Conservation (phyloP, 768 basidiomycete species). For the Mycena vitilis region DNA sequence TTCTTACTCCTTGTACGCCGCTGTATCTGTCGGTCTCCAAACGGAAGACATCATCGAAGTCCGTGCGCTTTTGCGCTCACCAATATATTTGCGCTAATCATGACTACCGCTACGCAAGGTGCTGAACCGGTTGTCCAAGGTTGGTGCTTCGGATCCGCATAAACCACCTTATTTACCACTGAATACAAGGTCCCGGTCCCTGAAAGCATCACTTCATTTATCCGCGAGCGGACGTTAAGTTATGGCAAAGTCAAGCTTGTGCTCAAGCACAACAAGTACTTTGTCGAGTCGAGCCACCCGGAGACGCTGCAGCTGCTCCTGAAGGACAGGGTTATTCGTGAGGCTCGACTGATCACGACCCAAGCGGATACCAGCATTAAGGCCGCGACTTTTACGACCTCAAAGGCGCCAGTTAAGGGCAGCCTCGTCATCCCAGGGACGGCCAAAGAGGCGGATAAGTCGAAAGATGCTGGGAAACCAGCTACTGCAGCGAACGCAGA, state of each 20-base stretch:
- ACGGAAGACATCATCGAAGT: slow-evolving; percentile 99
- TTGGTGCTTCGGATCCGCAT: slow-evolving; percentile 40
- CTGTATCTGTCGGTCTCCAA: slow-evolving; percentile 97
- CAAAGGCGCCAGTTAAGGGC: slow-evolving; percentile 85
- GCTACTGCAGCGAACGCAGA: slow-evolving; percentile 56
- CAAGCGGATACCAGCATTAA: slow-evolving; percentile 81
- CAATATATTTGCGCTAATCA: slow-evolving; percentile 43
- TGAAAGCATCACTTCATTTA: slow-evolving; percentile 84
- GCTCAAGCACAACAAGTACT: slow-evolving; percentile 97
- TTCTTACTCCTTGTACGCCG: slow-evolving; percentile 97
- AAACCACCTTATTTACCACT: slow-evolving; percentile 18
- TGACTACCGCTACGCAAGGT: slow-evolving; percentile 59
- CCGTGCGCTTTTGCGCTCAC: slow-evolving; percentile 48
- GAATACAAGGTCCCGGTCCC: slow-evolving; percentile 87
- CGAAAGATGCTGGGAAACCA: slow-evolving; percentile 62
- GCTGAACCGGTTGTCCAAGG: slow-evolving; percentile 85
- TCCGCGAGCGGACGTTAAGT: slow-evolving; percentile 92
- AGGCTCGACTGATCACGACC: slow-evolving; percentile 81
- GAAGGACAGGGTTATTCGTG: slow-evolving; percentile 87
- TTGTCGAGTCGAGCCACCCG: slow-evolving; percentile 94
- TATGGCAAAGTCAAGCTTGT: slow-evolving; percentile 99
- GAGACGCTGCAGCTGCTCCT: slow-evolving; percentile 91
- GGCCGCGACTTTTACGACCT: slow-evolving; percentile 79
- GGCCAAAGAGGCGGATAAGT: slow-evolving; percentile 77
- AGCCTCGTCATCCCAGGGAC: slow-evolving; percentile 90